phyloP scores from a whole-genome alignment of 371 early-diverging fungal genomes.

The Caulochytrium protostelioides region DNA sequence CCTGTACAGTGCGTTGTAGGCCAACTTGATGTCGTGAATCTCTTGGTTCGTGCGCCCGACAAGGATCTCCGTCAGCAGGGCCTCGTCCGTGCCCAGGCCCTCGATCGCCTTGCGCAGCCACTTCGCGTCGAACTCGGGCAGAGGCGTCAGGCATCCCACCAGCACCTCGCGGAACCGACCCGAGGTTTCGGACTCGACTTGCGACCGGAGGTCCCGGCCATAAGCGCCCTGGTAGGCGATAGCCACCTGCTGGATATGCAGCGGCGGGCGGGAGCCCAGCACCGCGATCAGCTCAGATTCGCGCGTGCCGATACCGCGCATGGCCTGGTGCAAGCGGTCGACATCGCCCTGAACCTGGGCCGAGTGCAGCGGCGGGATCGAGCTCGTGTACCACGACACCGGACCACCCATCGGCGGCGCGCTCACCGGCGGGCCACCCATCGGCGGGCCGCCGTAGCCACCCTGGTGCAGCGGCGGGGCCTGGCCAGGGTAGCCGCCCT shows the following conservation, averaged over 20 bases:
- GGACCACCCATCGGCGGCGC: no score
- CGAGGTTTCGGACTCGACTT: slow-evolving; percentile 4
- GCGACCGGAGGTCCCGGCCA: slow-evolving; percentile 4
- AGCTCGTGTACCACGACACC: no score
- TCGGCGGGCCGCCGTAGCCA: no score
- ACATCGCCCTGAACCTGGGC: no score
- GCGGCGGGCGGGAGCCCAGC: no score
- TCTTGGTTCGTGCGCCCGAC: slow-evolving; percentile 14
- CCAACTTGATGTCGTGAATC: slow-evolving; percentile 7
- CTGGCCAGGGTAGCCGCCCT: no score
- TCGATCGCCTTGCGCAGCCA: slow-evolving; percentile 10
- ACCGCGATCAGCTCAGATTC: no score
- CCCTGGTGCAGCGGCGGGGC: no score
- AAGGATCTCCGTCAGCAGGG: slow-evolving; percentile 6
- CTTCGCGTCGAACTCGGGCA: slow-evolving; percentile 6
- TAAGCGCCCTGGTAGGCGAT: slow-evolving; percentile 3
- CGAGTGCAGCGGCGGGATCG: no score
- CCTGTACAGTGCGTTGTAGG: slow-evolving; percentile 6
- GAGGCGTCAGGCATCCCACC: neutral
- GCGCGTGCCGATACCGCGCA: no score
- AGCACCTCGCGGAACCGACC: slow-evolving; percentile 8
- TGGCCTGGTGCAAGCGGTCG: no score
- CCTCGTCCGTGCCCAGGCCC: slow-evolving; percentile 2
- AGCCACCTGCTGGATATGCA: slow-evolving; percentile 4
- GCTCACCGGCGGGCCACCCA: no score